Evolutionary conservation across 2,329 filamentous ascomycete species (phyloP), one percentile per base, ranked within the genome.

Genomic region (Aspergillus novoparasiticus): DNA sequence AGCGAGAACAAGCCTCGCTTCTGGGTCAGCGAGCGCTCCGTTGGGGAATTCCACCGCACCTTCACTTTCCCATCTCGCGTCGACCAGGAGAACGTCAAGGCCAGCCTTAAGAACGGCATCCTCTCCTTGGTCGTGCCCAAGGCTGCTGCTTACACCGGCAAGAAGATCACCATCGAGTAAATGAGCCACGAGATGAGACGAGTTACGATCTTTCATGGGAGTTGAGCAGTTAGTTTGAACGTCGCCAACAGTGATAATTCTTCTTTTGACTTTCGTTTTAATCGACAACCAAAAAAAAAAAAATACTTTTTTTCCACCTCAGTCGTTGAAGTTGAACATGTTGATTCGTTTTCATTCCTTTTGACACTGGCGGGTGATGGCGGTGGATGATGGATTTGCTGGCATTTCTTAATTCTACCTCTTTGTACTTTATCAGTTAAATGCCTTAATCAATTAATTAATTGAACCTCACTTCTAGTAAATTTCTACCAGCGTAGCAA

Each of bases 21-120:
- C 78, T 88, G 86, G 86, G 81, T 87, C 59, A 83, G 79, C 57
- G 87, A 89, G 75, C 85, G 87, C 68, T 82, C 80, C 1, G 79
- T 86, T 16, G 86, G 86, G 66, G 82, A 85, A 59, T 89, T 89
- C 78, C 81, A 84, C 63, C 82, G 87, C 69, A 81, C 78, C 58
- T 89, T 89, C 76, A 80, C 77, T 59, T 89, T 89, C 80, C 85
- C 86, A 1, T 76, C 77, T 5, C 77, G 82, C 48, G 82, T 89
- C 45, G 82, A 88, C 68, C 85, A 87, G 71, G 86, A 89, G 43
- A 79, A 76, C 21, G 86, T 88, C 69, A 86, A 84, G 77, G 86
- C 87, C 21, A 84, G 78, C 60, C 73, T 89, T 75, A 87, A 85
- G 80, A 83, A 88, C 70, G 86, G 87, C 28, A 82, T 89, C 59